These are phyloP conservation scores for Cytidiella melzeri DNA, from an alignment of 768 basidiomycete genomes.

Conservation along the genomic window DNA sequence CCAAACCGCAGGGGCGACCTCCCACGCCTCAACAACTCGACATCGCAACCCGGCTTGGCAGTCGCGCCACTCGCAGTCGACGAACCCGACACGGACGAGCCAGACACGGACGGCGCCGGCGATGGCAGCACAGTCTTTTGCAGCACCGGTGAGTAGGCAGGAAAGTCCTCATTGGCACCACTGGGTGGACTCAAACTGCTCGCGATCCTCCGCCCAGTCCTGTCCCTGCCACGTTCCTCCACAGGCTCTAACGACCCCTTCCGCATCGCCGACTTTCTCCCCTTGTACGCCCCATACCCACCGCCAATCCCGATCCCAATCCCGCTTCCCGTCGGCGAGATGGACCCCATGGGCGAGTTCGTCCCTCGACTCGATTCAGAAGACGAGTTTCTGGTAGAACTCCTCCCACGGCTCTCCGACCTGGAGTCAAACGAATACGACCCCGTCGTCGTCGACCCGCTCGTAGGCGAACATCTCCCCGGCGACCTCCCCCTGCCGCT, in stretches of 20 bases:
- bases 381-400: constrained; percentile 47
- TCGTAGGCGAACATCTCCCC: constrained; percentile 14
- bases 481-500: constrained; percentile 17
- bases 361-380: constrained; percentile 38
- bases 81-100: constrained; percentile 20
- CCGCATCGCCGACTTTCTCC: neutral
- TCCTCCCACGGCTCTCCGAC: constrained; percentile 42
- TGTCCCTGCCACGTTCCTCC: constrained; percentile 37
- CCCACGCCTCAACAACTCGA: neutral
- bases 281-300: constrained; percentile 7
- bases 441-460: constrained; percentile 21
- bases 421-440: constrained; percentile 23
- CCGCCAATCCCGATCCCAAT: constrained; percentile 11
- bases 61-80: constrained; percentile 22
- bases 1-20: neutral
- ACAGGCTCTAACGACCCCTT: constrained; percentile 1
- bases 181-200: constrained; percentile 35
- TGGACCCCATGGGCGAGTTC: constrained; percentile 29
- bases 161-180: constrained; percentile 12
- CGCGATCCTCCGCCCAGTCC: constrained; percentile 33
- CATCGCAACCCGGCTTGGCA: neutral
- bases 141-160: constrained; percentile 10
- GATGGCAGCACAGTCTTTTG: constrained; percentile 13
- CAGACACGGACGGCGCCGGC: constrained; percentile 13
- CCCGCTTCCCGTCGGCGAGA: constrained; percentile 27